Evolutionary conservation across 1,284 basidiomycete genomes (phyloP).

Genomic region (Ceratobasidium theobromae): DNA sequence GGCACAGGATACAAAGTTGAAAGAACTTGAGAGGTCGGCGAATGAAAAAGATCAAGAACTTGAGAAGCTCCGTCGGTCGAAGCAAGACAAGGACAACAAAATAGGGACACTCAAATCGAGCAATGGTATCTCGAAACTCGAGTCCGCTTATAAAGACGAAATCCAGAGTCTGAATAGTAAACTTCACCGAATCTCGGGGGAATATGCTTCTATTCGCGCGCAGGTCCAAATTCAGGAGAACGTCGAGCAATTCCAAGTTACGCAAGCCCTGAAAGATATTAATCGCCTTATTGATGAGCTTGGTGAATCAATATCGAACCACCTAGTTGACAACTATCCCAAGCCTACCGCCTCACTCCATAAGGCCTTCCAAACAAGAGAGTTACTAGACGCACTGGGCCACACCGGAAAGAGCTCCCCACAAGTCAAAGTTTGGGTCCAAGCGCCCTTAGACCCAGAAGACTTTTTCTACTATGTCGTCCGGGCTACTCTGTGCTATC

Average conservation of each 20-base stretch:
- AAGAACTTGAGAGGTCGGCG: too few species aligned
- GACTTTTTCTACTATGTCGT: conserved; percentile 23
- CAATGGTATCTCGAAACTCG: too few species aligned
- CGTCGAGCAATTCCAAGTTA: conserved; percentile 9
- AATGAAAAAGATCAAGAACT: too few species aligned
- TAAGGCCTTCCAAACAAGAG: neutral
- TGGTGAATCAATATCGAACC: conserved; percentile 1
- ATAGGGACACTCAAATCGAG: too few species aligned
- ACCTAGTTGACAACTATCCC: neutral
- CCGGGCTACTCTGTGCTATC: neutral
- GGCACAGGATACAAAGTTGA: too few species aligned
- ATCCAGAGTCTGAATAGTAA: neutral
- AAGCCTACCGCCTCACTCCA: neutral
- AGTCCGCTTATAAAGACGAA: neutral
- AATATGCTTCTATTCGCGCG: neutral
- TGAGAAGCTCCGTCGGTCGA: too few species aligned
- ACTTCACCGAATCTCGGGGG: neutral
- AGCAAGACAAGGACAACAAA: too few species aligned
- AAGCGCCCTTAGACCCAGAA: neutral
- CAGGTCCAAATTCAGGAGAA: conserved; percentile 18
- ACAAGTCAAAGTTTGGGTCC: neutral
- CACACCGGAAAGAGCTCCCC: neutral
- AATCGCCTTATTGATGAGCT: conserved; percentile 6
- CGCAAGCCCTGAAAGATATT: neutral
- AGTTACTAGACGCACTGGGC: neutral